Evolutionary conservation across 2,329 filamentous ascomycete genomes (phyloP).

Genomic region (Exophiala spinifera): DNA sequence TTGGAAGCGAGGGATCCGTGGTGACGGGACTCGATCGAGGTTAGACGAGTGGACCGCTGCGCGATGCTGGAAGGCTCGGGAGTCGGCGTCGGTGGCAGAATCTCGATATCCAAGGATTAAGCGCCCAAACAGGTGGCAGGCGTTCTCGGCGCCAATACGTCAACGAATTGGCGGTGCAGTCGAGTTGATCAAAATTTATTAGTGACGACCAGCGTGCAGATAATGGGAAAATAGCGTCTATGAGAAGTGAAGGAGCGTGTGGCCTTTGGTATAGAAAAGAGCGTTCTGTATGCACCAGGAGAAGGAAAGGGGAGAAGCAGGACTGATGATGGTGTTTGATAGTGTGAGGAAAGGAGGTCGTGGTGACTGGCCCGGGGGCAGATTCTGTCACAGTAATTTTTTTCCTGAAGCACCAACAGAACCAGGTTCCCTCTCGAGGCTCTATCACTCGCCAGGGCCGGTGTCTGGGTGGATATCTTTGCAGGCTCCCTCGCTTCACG

Average conservation of each 20-base stretch:
- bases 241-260: background rate
- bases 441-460: background rate
- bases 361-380: background rate
- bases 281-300: conserved; percentile 14
- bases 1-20: conserved; percentile 16
- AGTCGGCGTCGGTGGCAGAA: conserved; percentile 24
- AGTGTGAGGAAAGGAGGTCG: conserved; percentile 2
- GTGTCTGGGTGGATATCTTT: background rate
- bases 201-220: conserved; percentile 19
- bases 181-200: conserved; percentile 18
- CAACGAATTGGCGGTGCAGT: conserved; percentile 19
- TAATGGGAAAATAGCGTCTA: background rate
- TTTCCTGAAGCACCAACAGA: background rate
- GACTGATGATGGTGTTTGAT: conserved; percentile 6
- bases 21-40: conserved; percentile 13
- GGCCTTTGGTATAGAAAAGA: conserved; percentile 2
- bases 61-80: conserved; percentile 15
- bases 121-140: conserved; percentile 19
- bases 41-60: conserved; percentile 9
- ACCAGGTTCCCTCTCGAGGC: background rate
- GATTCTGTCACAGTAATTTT: conserved; percentile 1
- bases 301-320: background rate
- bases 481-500: no score
- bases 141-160: conserved; percentile 25
- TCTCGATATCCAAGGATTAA: conserved; percentile 27